Base-by-base conservation (phyloP, 2,329 filamentous ascomycete genomes). In the Nemania sp. region DNA sequence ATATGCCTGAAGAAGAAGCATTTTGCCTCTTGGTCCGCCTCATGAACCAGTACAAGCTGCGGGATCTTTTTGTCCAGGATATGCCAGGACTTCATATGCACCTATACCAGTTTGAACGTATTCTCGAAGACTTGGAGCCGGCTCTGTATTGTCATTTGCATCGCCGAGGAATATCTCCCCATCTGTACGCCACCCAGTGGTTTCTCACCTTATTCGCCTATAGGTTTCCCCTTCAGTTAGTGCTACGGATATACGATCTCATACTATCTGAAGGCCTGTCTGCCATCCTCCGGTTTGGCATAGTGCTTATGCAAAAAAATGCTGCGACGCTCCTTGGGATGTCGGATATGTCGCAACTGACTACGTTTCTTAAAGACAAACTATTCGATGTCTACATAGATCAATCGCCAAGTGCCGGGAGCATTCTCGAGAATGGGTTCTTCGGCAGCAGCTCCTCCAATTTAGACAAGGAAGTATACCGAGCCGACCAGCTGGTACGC, bases 131-230 rank as follows among this genome's bases (percentile, higher is more conserved):
- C 64, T 79, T 93, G 37, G 93, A 99, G 69, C 94, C 95, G 2
- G 92, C 92, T 2, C 77, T 99, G 6, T 97, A 96, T 73, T 97
- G 93, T 69, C 94, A 99, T 72, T 83, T 99, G 51, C 89, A 90
- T 66, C 86, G 94, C 54, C 85, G 89, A 51, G 87, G 90, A 61
- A 94, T 99, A 49, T 89, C 89, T 7, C 89, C 94, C 1, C 91
- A 96, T 68, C 80, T 99, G 7, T 99, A 99, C 69, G 94, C 94
- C 39, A 99, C 94, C 0, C 94, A 99, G 72, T 99, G 94, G 94
- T 99, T 99, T 73, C 81, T 99, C 44, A 99, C 94, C 0, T 80
- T 99, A n/a, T 99, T 99, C 68, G 91, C 93, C 26, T 99, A 99
- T 72, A 89, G 95, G 36, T 99, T 99, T 72, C 94, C 94, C 7